Conservation (phyloP, 1,284 basidiomycete genomes). For the Ceratobasidium papillatum region DNA sequence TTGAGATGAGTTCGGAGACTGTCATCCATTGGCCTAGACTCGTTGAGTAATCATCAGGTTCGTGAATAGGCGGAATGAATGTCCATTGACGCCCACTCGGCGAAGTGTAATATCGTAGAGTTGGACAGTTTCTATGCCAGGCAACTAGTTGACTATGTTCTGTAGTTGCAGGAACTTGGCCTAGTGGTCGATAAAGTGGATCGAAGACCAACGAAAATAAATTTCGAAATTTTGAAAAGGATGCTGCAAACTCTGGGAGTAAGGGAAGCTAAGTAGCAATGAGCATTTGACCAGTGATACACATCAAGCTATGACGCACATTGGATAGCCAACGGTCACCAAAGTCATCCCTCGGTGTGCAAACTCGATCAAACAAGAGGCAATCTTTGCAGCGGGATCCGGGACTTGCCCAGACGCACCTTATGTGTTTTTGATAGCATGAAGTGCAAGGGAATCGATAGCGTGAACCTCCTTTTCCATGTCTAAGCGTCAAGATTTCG, state of each 20-base stretch:
- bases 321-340: slow-evolving; percentile 5
- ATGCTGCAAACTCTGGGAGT: neutral
- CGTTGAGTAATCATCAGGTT: no score
- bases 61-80: neutral
- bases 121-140: slow-evolving; percentile 21
- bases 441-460: no score
- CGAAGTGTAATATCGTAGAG: slow-evolving; percentile 15
- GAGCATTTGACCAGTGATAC: neutral
- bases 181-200: neutral
- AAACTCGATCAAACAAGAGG: no score
- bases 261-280: neutral
- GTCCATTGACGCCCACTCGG: slow-evolving; percentile 19
- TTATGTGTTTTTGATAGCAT: no score
- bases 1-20: no score
- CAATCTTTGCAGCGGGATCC: no score
- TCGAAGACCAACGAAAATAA: neutral
- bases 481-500: neutral
- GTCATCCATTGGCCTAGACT: no score
- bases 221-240: neutral
- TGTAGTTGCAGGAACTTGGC: neutral
- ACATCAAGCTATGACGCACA: neutral
- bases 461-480: no score
- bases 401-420: no score
- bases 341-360: neutral
- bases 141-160: slow-evolving; percentile 2